A percentile compares a stretch with the other conserved stretches of the same genome.
Conservation (phyloP, 1,284 basidiomycete genomes). For the Sanghuangporus sanghuang region DNA sequence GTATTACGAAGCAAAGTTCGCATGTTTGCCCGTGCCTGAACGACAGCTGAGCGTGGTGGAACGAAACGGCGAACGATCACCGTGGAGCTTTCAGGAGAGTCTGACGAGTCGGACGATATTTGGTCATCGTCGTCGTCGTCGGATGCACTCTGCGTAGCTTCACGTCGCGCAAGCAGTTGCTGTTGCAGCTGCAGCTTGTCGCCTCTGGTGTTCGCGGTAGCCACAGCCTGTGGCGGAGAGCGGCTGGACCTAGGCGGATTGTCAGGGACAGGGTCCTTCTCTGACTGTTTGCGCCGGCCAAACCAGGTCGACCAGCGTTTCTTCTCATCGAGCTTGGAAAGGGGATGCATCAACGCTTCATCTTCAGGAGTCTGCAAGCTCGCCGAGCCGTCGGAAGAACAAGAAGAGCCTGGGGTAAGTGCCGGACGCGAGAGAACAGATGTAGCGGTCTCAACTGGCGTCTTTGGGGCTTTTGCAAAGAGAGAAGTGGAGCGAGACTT, state of each 20-base stretch:
- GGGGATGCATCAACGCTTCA: constrained; percentile 38
- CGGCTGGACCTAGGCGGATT: background rate
- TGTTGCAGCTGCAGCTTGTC: constrained; percentile 15
- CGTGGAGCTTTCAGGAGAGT: background rate
- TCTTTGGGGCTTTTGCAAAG: constrained; percentile 27
- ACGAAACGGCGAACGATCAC: constrained; percentile 1
- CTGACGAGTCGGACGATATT: constrained; percentile 20
- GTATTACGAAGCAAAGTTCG: constrained; percentile 12
- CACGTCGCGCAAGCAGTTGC: constrained; percentile 1
- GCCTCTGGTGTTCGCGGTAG: constrained; percentile 17
- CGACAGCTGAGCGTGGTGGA: background rate
- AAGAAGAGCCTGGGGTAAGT: constrained; percentile 41
- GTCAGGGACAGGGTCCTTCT: constrained; percentile 19
- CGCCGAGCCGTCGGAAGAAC: constrained; percentile 55
- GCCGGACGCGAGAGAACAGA: constrained; percentile 9
- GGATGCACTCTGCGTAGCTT: constrained; percentile 26
- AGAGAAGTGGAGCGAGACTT: constrained; percentile 13
- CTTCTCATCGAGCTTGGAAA: constrained; percentile 31
- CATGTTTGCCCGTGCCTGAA: constrained; percentile 5
- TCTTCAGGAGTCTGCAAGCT: constrained; percentile 59
- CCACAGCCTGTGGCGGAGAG: background rate
- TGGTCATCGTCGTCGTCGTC: constrained; percentile 23
- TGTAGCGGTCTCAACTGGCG: constrained; percentile 19
- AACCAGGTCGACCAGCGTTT: constrained; percentile 38
- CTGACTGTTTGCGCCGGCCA: constrained; percentile 44